These are phyloP conservation scores for Phytophthora idaei DNA, from an alignment of 352 stramenopile genomes.

Conservation along the genomic window DNA sequence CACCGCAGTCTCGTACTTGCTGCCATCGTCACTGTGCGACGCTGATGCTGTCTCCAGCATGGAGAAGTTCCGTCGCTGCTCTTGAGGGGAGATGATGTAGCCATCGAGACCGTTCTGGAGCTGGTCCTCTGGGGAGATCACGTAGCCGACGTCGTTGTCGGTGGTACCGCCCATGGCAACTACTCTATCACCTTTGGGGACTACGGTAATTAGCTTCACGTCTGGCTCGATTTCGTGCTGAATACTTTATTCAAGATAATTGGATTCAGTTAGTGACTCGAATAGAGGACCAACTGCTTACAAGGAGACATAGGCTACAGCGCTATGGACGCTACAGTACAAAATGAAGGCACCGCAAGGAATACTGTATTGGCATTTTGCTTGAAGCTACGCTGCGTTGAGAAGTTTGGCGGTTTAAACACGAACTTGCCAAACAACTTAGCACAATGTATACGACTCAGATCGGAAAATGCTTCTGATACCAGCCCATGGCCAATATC, in stretches of 20 bases:
- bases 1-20: slow-evolving; percentile 32
- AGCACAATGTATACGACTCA: too few species aligned
- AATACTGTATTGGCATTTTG: not conserved
- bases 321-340: not conserved
- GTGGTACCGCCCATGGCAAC: slow-evolving; percentile 12
- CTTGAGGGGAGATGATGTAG: slow-evolving; percentile 33
- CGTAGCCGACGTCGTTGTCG: slow-evolving; percentile 22
- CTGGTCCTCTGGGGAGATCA: slow-evolving; percentile 30
- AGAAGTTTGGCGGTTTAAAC: too few species aligned
- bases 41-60: slow-evolving; percentile 46
- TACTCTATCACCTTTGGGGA: too few species aligned
- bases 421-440: too few species aligned
- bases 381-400: not conserved
- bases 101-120: slow-evolving; percentile 15
- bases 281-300: not conserved
- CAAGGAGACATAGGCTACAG: not conserved
- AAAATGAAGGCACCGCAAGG: too few species aligned
- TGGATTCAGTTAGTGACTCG: not conserved
- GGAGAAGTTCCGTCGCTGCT: slow-evolving; percentile 38
- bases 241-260: not conserved
- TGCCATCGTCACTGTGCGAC: slow-evolving; percentile 23
- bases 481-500: not conserved
- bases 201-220: not conserved
- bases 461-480: too few species aligned
- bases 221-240: not conserved